Conservation (phyloP, 2,329 filamentous ascomycete genomes). For the Aspergillus proliferans region DNA sequence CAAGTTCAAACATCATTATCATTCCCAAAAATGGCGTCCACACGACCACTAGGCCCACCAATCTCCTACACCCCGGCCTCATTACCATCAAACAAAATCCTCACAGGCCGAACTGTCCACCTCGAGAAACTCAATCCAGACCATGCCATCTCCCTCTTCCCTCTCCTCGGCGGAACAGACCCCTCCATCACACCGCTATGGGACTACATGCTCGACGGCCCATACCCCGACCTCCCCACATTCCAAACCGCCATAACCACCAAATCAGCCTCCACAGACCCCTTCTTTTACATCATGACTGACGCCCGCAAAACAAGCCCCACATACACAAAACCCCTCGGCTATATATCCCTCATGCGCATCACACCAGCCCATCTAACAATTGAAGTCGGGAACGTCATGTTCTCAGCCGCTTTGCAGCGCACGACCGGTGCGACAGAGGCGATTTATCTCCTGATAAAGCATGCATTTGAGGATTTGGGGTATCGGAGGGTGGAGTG, state of each 20-base stretch:
- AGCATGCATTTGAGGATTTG: constrained; percentile 49
- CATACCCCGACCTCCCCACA: constrained; percentile 23
- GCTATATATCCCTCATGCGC: constrained; percentile 40
- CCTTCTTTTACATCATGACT: constrained; percentile 43
- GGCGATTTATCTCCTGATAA: constrained; percentile 51
- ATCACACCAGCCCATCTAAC: constrained; percentile 44
- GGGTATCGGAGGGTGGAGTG: constrained; percentile 56
- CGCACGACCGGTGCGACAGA: constrained; percentile 54
- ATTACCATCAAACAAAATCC: constrained; percentile 7
- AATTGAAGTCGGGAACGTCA: constrained; percentile 54
- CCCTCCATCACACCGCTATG: constrained; percentile 25
- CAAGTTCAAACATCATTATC: no score
- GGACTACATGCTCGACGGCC: constrained; percentile 38
- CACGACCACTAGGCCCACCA: constrained; percentile 7
- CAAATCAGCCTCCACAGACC: constrained; percentile 25
- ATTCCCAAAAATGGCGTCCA: constrained; percentile 1
- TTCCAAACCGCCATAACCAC: constrained; percentile 23
- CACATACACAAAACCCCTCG: constrained; percentile 32
- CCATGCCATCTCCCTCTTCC: constrained; percentile 28
- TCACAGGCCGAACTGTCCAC: constrained; percentile 21
- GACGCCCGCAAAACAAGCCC: constrained; percentile 21
- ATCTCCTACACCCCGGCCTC: constrained; percentile 6
- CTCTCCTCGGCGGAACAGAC: constrained; percentile 19
- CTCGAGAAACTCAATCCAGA: constrained; percentile 20
- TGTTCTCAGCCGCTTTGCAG: constrained; percentile 47